phyloP scores from a whole-genome alignment of 2,329 filamentous ascomycete genomes.

The Zymoseptoria passerinii region DNA sequence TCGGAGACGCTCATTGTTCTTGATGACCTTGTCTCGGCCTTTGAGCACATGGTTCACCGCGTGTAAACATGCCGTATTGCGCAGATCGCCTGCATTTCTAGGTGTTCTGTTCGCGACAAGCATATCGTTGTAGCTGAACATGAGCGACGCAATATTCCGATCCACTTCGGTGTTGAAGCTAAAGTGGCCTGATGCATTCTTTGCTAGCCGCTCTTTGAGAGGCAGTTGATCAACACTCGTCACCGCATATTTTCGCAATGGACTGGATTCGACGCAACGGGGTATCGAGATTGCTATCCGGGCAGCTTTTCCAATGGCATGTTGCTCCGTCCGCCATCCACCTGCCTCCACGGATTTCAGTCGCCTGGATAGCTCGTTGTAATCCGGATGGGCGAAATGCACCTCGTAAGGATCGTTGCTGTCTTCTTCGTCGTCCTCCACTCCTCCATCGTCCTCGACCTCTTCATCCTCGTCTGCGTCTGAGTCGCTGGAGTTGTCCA shows the following conservation, averaged over 20 bases:
- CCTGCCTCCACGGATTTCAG: constrained; percentile 40
- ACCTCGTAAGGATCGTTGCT: constrained; percentile 61
- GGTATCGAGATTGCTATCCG: constrained; percentile 16
- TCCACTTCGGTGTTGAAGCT: constrained; percentile 51
- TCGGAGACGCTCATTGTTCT: constrained; percentile 75
- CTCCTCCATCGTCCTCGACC: constrained; percentile 36
- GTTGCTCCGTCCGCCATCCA: constrained; percentile 37
- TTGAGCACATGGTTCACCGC: constrained; percentile 89
- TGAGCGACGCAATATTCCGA: constrained; percentile 56
- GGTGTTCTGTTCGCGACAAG: constrained; percentile 65
- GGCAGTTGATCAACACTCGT: constrained; percentile 36
- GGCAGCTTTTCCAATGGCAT: constrained; percentile 8
- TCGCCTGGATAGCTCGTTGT: constrained; percentile 48
- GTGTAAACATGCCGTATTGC: constrained; percentile 70
- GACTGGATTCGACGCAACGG: constrained; percentile 2
- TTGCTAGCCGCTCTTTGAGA: constrained; percentile 63
- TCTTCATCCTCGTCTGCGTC: constrained; percentile 37
- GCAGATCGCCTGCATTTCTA: constrained; percentile 59
- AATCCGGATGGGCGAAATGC: constrained; percentile 66
- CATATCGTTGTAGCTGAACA: constrained; percentile 78
- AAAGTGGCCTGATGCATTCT: constrained; percentile 45
- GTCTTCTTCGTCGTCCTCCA: constrained; percentile 36
- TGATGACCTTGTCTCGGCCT: constrained; percentile 82
- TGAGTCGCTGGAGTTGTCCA: constrained; percentile 31
- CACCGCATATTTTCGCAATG: constrained; percentile 2